These are phyloP conservation scores for Diospyros kaki DNA, from an alignment of 148 eudicot species.

Conservation along the genomic window DNA sequence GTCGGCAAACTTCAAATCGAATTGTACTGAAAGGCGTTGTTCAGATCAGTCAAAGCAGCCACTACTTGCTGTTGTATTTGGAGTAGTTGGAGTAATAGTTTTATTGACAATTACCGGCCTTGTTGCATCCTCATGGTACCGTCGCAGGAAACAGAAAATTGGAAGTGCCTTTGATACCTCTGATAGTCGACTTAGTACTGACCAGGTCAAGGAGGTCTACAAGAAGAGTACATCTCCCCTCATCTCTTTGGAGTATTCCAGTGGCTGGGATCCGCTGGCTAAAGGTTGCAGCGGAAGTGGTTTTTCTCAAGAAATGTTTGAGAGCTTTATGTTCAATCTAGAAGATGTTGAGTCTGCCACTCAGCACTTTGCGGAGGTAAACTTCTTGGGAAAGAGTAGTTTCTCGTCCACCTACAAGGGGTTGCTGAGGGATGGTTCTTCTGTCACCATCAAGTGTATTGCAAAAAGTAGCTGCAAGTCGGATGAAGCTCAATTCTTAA, in stretches of 20 bases:
- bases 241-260: constrained; percentile 75
- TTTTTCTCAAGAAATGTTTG: constrained; percentile 58
- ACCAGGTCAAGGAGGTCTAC: constrained; percentile 54
- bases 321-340: constrained; percentile 66
- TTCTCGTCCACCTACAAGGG: constrained; percentile 80
- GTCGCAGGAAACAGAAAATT: constrained; percentile 75
- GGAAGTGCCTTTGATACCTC: constrained; percentile 48
- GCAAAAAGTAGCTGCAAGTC: constrained; percentile 74
- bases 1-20: constrained; percentile 52
- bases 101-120: constrained; percentile 37
- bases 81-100: constrained; percentile 32
- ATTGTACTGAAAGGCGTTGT: constrained; percentile 33
- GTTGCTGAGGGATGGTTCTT: constrained; percentile 67
- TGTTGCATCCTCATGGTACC: constrained; percentile 55
- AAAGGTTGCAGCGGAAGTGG: constrained; percentile 34
- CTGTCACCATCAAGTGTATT: constrained; percentile 75
- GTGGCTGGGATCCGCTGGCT: constrained; percentile 82
- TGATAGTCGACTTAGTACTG: constrained; percentile 64
- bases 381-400: constrained; percentile 70
- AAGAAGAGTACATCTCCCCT: constrained; percentile 73
- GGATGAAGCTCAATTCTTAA: constrained; percentile 75
- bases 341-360: constrained; percentile 89
- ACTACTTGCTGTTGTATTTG: constrained; percentile 40
- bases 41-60: constrained; percentile 27
- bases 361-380: constrained; percentile 68